phyloP scores from a whole-genome alignment of 805 yeast species.

The Brettanomyces custersianus region DNA sequence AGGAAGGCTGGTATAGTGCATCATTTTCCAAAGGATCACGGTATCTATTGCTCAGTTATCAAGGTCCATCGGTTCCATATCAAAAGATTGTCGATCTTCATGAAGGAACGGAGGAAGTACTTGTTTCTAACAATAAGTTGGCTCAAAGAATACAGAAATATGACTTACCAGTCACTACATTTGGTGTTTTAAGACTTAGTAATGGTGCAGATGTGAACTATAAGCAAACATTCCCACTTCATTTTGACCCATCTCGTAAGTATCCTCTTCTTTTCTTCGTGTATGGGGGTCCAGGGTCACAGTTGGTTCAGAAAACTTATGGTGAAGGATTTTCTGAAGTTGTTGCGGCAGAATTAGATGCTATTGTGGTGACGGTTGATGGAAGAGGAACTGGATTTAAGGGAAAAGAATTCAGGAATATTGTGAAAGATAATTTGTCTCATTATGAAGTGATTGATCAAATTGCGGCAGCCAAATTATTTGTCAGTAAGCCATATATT shows the following conservation, averaged over 20 bases:
- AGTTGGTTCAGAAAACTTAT: conserved; percentile 59
- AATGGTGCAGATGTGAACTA: conserved; percentile 39
- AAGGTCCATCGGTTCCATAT: conserved; percentile 74
- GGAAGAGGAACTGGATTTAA: conserved; percentile 95
- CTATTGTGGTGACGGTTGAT: conserved; percentile 89
- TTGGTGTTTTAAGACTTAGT: conserved; percentile 41
- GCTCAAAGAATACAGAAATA: conserved; percentile 29
- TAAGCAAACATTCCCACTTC: conserved; percentile 68
- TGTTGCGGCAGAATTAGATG: conserved; percentile 66
- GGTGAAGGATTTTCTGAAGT: conserved; percentile 61
- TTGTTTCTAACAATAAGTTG: conserved; percentile 40
- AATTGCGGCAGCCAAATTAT: conserved; percentile 70
- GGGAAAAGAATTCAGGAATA: conserved; percentile 67
- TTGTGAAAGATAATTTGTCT: conserved; percentile 79
- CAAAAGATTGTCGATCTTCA: conserved; percentile 62
- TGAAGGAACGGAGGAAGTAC: conserved; percentile 27
- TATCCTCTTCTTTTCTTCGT: conserved; percentile 87
- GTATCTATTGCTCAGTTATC: conserved; percentile 58
- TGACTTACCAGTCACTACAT: conserved; percentile 47
- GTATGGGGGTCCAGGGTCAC: conserved; percentile 96
- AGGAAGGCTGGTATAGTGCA: conserved; percentile 58
- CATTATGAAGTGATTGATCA: conserved; percentile 80
- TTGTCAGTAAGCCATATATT: conserved; percentile 56
- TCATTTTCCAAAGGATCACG: conserved; percentile 77
- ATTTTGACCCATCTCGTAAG: conserved; percentile 48